Evolutionary conservation across 2,329 filamentous ascomycete genomes (phyloP), one percentile per base, ranked within the genome.

Genomic region (Didymella pomorum): DNA sequence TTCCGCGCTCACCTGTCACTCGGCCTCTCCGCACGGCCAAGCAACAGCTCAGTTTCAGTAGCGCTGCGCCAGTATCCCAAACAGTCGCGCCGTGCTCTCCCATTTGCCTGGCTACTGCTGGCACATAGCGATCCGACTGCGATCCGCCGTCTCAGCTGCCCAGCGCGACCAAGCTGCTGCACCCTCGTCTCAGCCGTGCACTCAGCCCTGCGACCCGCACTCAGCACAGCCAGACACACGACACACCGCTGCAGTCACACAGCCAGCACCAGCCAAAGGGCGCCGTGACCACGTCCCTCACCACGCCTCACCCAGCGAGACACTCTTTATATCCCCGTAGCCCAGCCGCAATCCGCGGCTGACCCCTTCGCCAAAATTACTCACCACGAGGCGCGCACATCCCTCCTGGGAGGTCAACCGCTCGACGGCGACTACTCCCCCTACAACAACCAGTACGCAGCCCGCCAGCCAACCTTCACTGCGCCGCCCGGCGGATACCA

Each of bases 331-430:
- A 49, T 62, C 62, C 45, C 62, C 56, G 21, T 61, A 33, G 64
- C 53, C 51, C 74, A 75, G 74, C 73, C 73, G 74, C 73, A 63
- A 51, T 41, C 53, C 53, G 71, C 74, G 74, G 74, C 74, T 76
- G 72, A 63, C 48, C 53, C 50, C 54, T 68, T 68, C 66, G 74
- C 69, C 76, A 86, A 85, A 79, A 84, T 84, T 83, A 78, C 76
- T 75, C 81, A 80, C 68, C 83, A 86, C 79, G 80, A 82, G 73
- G 81, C 82, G 55, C 81, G 83, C 71, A 76, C 82, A 72, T 87
- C 84, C 79, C 83, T 87, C 71, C 79, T 88, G 67, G 84, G 84
- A 78, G 83, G 82, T 67, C 81, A 83, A 68, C 80, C 79, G 50
- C 80, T 83, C 47, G 81, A 84, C 70, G 79, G 81, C 39, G 76